These are phyloP conservation scores for Syzygium aqueum DNA, from an alignment of 345 rosid species.

Conservation along the genomic window DNA sequence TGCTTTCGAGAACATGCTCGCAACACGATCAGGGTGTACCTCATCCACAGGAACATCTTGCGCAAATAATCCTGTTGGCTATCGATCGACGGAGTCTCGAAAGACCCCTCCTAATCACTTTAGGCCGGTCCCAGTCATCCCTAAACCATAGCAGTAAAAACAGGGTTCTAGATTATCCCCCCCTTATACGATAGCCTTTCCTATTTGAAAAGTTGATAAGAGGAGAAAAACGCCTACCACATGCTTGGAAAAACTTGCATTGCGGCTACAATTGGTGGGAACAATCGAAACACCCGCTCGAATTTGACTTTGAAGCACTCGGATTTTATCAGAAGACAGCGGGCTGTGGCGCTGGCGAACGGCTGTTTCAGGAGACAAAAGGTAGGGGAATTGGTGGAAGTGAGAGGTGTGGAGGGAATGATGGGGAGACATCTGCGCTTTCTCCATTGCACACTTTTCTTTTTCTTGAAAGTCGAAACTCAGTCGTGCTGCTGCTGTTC, in stretches of 20 bases:
- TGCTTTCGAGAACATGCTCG: not conserved
- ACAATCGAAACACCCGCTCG: not conserved
- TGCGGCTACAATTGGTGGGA: not conserved
- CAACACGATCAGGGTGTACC: not conserved
- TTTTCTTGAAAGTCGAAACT: not conserved
- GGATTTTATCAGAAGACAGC: not conserved
- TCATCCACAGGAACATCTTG: not conserved
- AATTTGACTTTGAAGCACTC: not conserved
- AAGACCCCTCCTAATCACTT: not conserved
- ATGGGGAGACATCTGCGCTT: not conserved
- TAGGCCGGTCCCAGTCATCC: not conserved
- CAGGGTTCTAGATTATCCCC: too few relatives aligned
- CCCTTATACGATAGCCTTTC: not conserved
- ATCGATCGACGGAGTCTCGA: not conserved
- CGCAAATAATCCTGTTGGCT: not conserved
- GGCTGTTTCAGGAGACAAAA: not conserved
- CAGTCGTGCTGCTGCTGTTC: not conserved
- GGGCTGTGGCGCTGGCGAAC: not conserved
- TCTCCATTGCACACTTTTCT: not conserved
- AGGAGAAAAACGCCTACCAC: not conserved
- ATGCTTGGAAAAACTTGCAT: not conserved
- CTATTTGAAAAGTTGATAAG: not conserved
- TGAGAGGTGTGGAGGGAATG: not conserved
- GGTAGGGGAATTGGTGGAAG: not conserved
- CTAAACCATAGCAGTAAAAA: accelerated